Evolutionary conservation across 805 yeast genomes (phyloP).

Genomic region (Saccharomycopsis sp.): DNA sequence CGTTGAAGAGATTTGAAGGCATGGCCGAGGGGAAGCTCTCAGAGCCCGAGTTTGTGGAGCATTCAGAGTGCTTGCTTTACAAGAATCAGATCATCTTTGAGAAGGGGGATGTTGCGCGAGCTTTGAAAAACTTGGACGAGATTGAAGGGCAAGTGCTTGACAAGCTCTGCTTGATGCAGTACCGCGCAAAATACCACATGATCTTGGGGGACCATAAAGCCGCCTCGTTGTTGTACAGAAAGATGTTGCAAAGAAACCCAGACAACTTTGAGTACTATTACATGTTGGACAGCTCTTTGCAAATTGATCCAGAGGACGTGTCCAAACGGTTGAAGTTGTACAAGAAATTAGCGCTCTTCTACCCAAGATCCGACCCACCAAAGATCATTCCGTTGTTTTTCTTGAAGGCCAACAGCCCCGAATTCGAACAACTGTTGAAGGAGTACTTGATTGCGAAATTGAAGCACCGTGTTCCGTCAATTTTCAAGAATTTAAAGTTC

Average conservation of each 20-base stretch:
- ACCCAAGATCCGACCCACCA: conserved; percentile 81
- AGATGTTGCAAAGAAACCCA: conserved; percentile 75
- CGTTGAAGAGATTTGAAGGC: conserved; percentile 67
- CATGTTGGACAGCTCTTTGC: conserved; percentile 57
- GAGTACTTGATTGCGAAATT: conserved; percentile 55
- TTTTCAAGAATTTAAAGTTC: conserved; percentile 79
- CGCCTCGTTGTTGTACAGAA: conserved; percentile 61
- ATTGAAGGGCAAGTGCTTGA: conserved; percentile 49
- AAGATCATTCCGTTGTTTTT: conserved; percentile 70
- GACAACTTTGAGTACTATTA: conserved; percentile 62
- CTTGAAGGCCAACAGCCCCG: conserved; percentile 41
- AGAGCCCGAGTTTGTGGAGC: conserved; percentile 62
- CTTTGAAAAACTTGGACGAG: conserved; percentile 50
- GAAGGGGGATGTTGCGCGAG: conserved; percentile 53
- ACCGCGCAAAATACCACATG: conserved; percentile 54
- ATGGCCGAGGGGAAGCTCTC: conserved; percentile 59
- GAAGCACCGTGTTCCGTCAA: conserved; percentile 78
- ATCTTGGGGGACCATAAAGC: conserved; percentile 49
- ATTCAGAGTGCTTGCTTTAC: conserved; percentile 71
- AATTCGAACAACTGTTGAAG: conserved; percentile 38
- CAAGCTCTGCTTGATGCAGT: conserved; percentile 52
- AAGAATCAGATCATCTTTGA: conserved; percentile 60
- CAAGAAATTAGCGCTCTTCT: conserved; percentile 53
- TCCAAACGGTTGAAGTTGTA: conserved; percentile 52
- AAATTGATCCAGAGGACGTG: conserved; percentile 36